A percentile compares a stretch with the other conserved stretches of the same genome.
phyloP scores from a whole-genome alignment of 306 rosid genomes.

The Prunus davidiana region DNA sequence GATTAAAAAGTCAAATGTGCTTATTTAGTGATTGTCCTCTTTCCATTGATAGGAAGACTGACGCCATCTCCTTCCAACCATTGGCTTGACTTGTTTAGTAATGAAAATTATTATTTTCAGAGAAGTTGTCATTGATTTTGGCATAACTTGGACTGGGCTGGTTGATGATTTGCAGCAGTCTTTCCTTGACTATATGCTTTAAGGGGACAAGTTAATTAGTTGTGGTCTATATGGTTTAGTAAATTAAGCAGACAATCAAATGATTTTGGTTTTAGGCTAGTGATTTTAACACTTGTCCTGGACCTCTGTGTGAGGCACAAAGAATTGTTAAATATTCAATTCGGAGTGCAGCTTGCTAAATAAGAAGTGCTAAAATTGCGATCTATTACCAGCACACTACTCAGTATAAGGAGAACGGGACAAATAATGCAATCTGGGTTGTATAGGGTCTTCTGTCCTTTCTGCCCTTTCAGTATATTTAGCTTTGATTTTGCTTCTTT shows the following conservation, averaged over 20 bases:
- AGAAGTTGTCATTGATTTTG: too few relatives aligned
- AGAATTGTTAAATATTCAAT: too few relatives aligned
- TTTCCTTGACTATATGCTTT: not conserved
- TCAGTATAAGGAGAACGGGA: not conserved
- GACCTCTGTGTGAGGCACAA: too few relatives aligned
- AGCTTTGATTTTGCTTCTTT: slow-evolving; percentile 6
- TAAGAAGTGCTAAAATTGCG: too few relatives aligned
- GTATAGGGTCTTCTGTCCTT: not conserved
- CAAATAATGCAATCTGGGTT: not conserved
- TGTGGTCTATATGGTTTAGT: not conserved
- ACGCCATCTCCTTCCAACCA: not conserved
- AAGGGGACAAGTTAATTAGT: not conserved
- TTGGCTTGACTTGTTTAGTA: not conserved
- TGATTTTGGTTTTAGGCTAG: not conserved
- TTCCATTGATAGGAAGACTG: not conserved
- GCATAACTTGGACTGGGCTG: too few relatives aligned
- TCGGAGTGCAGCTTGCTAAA: too few relatives aligned
- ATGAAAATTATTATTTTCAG: not conserved
- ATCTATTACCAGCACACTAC: not conserved
- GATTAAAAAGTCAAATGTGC: not conserved
- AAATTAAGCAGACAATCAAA: not conserved
- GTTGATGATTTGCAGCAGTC: not conserved
- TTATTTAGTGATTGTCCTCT: not conserved
- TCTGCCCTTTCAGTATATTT: not conserved
- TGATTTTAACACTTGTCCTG: too few relatives aligned